These are phyloP conservation scores for Ustilago loliicola DNA, from an alignment of 1,284 basidiomycete genomes.

Conservation along the genomic window DNA sequence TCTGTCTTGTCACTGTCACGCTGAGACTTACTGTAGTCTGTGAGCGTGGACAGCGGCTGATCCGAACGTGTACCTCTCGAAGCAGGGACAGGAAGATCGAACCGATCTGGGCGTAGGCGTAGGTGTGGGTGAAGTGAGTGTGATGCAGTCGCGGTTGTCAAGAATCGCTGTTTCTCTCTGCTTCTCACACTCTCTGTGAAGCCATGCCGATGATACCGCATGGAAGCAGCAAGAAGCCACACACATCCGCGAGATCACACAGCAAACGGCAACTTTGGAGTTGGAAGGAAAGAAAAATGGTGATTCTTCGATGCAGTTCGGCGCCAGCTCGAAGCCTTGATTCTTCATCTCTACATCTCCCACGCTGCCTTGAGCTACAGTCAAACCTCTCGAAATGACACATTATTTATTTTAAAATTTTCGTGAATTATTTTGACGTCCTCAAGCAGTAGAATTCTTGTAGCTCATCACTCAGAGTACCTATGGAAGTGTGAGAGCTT, in stretches of 20 bases:
- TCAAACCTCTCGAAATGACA: too few relatives aligned
- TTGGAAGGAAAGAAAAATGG: too few relatives aligned
- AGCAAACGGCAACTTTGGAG: not conserved
- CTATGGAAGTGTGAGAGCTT: too few relatives aligned
- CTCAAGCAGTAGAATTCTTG: too few relatives aligned
- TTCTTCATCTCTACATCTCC: too few relatives aligned
- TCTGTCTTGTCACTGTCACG: too few relatives aligned
- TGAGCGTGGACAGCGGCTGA: not conserved
- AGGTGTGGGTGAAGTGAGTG: not conserved
- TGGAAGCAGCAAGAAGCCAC: conserved; percentile 1
- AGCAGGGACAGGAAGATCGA: not conserved
- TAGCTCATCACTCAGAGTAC: too few relatives aligned
- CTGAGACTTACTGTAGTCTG: too few relatives aligned
- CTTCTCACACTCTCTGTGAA: not conserved
- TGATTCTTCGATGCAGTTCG: conserved; percentile 1
- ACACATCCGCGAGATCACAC: not conserved
- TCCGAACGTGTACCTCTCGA: not conserved
- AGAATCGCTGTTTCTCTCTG: not conserved
- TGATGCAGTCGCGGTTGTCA: conserved; percentile 4
- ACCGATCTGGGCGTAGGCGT: not conserved
- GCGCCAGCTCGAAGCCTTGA: not conserved
- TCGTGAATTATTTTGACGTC: too few relatives aligned
- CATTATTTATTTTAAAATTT: too few relatives aligned
- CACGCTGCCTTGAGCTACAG: too few relatives aligned
- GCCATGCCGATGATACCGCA: not conserved